Conservation (phyloP, 2,329 filamentous ascomycete species). For the Neonectria coccinea region DNA sequence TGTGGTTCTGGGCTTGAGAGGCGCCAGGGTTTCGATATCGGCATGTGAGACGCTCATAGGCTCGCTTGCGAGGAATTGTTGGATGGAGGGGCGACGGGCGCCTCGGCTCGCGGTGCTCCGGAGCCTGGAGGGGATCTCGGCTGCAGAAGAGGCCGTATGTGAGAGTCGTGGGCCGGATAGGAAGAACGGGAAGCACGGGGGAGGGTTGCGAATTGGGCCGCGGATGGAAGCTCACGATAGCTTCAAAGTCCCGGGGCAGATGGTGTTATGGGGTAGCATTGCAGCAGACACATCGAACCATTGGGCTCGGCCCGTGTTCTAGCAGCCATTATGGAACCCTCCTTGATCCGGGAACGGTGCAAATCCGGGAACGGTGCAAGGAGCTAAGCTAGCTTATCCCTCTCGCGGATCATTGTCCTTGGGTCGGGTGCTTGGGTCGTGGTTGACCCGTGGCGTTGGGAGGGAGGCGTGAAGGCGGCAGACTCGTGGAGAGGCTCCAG, state of each 20-base stretch:
- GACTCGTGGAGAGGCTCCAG: not conserved
- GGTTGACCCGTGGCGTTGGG: constrained; percentile 4
- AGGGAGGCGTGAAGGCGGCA: not conserved
- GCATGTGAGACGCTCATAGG: constrained; percentile 35
- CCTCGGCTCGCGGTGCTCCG: constrained; percentile 9
- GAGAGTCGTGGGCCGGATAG: constrained; percentile 8
- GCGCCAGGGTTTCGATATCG: constrained; percentile 3
- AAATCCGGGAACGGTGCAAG: constrained; percentile 6
- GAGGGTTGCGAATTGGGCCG: constrained; percentile 4
- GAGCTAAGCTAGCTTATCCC: constrained; percentile 15
- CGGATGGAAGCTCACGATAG: constrained; percentile 43
- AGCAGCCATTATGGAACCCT: constrained; percentile 25
- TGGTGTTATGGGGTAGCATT: constrained; percentile 46
- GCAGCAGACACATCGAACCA: constrained; percentile 27
- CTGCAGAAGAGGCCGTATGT: constrained; percentile 8
- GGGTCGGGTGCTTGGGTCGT: not conserved
- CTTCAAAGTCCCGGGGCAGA: constrained; percentile 33
- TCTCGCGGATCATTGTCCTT: constrained; percentile 1
- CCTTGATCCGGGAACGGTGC: constrained; percentile 9
- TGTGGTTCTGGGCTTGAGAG: not conserved
- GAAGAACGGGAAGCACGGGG: constrained; percentile 2
- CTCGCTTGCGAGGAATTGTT: constrained; percentile 35
- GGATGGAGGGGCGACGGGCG: constrained; percentile 23
- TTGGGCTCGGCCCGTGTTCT: constrained; percentile 32
- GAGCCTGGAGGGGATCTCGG: constrained; percentile 7